Conservation (phyloP, 176 grass and related monocot genomes). For the Phragmites australis region DNA sequence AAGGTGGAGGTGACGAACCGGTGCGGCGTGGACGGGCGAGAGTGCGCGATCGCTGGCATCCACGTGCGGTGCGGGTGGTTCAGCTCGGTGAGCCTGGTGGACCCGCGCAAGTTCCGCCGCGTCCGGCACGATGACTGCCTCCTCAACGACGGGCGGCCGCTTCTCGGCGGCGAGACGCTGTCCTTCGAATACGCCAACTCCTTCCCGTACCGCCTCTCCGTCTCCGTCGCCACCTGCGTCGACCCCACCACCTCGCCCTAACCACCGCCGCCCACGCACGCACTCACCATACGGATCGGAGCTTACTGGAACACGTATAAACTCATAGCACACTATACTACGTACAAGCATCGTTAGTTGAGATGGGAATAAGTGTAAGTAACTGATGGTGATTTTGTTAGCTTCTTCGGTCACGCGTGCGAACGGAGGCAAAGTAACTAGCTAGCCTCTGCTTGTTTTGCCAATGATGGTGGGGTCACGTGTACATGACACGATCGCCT, state of each 20-base stretch:
- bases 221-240: constrained; percentile 52
- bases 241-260: constrained; percentile 13
- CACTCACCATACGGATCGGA: too few species aligned
- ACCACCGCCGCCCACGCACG: neutral
- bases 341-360: too few species aligned
- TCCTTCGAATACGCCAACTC: constrained; percentile 96
- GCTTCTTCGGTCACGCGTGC: too few species aligned
- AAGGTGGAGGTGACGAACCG: constrained; percentile 81
- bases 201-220: constrained; percentile 52
- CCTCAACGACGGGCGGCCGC: constrained; percentile 71
- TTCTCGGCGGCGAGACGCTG: constrained; percentile 59
- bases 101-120: constrained; percentile 78
- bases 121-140: constrained; percentile 76
- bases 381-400: too few species aligned
- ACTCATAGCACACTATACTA: neutral
- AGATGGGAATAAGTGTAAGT: too few species aligned
- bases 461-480: too few species aligned
- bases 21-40: constrained; percentile 33
- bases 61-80: constrained; percentile 94
- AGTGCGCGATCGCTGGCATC: constrained; percentile 61
- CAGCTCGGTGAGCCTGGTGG: constrained; percentile 78
- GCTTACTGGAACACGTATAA: too few species aligned
- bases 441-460: too few species aligned
- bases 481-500: too few species aligned
- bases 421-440: too few species aligned